These are phyloP conservation scores for Termitomyces titanicus DNA, from an alignment of 768 basidiomycete genomes.

Conservation along the genomic window DNA sequence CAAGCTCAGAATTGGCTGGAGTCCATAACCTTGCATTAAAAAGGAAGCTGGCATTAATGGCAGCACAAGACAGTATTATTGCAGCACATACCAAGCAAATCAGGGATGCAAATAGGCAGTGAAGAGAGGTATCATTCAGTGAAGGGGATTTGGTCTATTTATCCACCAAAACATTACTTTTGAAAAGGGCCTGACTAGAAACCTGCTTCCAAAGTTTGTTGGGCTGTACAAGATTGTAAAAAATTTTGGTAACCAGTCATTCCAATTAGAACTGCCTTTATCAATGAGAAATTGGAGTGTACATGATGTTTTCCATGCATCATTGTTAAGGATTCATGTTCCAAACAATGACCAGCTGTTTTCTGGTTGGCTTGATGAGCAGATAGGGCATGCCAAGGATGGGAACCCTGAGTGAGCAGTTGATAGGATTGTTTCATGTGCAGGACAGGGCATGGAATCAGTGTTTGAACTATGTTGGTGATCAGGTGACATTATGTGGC, in stretches of 20 bases:
- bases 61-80: too few species aligned
- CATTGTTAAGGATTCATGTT: neutral
- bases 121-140: too few species aligned
- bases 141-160: too few species aligned
- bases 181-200: too few species aligned
- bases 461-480: neutral
- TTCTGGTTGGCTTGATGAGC: too few species aligned
- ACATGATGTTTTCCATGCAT: neutral
- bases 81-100: too few species aligned
- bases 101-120: too few species aligned
- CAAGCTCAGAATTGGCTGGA: too few species aligned
- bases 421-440: neutral
- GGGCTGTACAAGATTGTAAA: neutral
- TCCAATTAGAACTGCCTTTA: neutral
- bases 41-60: too few species aligned
- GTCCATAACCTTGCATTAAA: too few species aligned
- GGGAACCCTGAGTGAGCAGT: neutral
- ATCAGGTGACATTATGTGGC: neutral
- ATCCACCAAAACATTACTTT: too few species aligned
- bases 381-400: neutral
- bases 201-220: too few species aligned
- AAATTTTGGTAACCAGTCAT: neutral
- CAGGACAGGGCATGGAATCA: neutral
- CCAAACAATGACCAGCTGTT: neutral
- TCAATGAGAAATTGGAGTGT: neutral